Conservation (phyloP, 2,329 filamentous ascomycete genomes). For the Elsinoe ampelina region DNA sequence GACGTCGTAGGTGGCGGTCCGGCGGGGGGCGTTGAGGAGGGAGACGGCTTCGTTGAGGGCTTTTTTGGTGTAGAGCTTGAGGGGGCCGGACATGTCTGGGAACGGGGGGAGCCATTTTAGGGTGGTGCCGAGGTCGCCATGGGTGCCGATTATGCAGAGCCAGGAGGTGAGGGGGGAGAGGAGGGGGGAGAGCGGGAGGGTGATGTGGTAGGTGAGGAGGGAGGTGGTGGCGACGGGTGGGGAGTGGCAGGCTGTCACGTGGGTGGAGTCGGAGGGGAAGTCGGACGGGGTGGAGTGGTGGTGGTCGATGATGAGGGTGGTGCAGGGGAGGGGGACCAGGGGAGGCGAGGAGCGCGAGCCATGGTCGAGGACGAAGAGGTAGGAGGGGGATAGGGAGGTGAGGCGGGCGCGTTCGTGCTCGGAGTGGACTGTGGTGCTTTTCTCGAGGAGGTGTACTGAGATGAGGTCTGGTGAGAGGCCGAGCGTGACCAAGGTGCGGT, state of each 20-base stretch:
- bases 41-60: constrained; percentile 54
- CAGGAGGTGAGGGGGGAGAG: constrained; percentile 47
- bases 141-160: constrained; percentile 56
- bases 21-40: constrained; percentile 55
- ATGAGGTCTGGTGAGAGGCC: constrained; percentile 47
- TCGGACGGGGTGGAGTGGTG: constrained; percentile 48
- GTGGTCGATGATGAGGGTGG: constrained; percentile 55
- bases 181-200: constrained; percentile 44
- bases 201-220: constrained; percentile 56
- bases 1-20: constrained; percentile 53
- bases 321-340: constrained; percentile 39
- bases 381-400: constrained; percentile 41
- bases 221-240: constrained; percentile 58
- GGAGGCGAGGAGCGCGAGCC: constrained; percentile 49
- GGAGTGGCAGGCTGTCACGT: constrained; percentile 54
- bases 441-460: constrained; percentile 49
- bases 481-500: constrained; percentile 49
- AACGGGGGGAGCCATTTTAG: constrained; percentile 59
- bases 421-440: constrained; percentile 51
- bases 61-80: constrained; percentile 55
- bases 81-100: constrained; percentile 52
- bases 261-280: constrained; percentile 46
- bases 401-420: constrained; percentile 45
- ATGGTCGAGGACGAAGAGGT: constrained; percentile 57
- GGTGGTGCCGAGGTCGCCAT: constrained; percentile 56